These are phyloP conservation scores for Penicillium palitans DNA, from an alignment of 2,329 filamentous ascomycete species.

Conservation along the genomic window DNA sequence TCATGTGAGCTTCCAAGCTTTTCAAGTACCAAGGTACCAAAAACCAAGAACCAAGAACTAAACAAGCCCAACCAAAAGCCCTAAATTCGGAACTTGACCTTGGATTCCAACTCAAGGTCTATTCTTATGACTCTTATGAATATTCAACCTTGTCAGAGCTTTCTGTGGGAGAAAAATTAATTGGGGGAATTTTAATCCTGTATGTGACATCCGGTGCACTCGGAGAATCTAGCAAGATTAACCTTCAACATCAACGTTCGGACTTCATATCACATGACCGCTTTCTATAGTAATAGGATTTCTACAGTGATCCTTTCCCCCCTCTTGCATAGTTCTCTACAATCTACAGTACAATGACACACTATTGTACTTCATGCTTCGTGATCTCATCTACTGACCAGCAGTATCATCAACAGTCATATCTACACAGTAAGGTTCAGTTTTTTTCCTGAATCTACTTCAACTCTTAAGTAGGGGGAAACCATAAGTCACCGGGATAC, in stretches of 20 bases:
- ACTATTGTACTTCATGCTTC: not conserved
- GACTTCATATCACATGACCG: not conserved
- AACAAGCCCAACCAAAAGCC: not conserved
- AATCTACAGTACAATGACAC: not conserved
- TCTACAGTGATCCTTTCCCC: too few species aligned
- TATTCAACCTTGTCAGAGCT: not conserved
- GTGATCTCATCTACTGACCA: not conserved
- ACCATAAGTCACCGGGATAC: not conserved
- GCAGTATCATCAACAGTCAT: not conserved
- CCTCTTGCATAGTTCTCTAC: not conserved
- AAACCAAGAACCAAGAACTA: not conserved
- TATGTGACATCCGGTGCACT: not conserved
- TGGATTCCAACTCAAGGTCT: not conserved
- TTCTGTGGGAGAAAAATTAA: not conserved
- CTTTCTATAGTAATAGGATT: not conserved
- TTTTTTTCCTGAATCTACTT: not conserved
- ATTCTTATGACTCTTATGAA: not conserved
- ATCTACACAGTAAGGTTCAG: not conserved
- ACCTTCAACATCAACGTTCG: not conserved
- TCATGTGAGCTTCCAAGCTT: not conserved
- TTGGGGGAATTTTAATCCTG: not conserved
- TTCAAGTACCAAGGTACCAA: not conserved
- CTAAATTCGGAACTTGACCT: not conserved
- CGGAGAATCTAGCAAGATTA: not conserved
- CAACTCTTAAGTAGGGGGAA: not conserved